Evolutionary conservation across 2,329 filamentous ascomycete species (phyloP).

Genomic region (Paecilomyces formosus): DNA sequence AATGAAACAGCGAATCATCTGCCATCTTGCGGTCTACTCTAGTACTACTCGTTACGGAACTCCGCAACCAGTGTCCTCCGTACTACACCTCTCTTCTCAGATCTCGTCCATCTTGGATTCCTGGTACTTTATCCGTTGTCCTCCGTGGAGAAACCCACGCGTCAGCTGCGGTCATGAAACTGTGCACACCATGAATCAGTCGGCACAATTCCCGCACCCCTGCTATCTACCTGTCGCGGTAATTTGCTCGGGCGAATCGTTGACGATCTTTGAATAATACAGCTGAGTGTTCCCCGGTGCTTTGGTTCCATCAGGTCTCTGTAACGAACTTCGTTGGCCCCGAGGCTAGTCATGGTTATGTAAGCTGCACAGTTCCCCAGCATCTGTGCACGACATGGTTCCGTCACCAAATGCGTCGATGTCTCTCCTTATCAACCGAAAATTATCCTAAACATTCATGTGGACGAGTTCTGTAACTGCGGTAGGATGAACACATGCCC

Average conservation of each 20-base stretch:
- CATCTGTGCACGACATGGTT: not conserved
- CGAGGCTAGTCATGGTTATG: not conserved
- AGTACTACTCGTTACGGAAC: not conserved
- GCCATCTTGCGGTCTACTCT: not conserved
- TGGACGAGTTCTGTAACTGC: not conserved
- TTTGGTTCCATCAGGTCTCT: not conserved
- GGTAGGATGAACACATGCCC: not conserved
- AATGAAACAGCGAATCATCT: not conserved
- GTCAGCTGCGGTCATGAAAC: not conserved
- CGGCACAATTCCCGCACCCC: not conserved
- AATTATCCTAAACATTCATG: not conserved
- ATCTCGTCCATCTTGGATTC: not conserved
- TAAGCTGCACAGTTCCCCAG: not conserved
- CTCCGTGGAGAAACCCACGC: not conserved
- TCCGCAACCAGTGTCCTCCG: not conserved
- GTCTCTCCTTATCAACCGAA: not conserved
- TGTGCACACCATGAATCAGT: not conserved
- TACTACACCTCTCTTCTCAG: not conserved
- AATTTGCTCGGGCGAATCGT: not conserved
- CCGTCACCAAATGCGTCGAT: not conserved
- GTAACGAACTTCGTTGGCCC: not conserved
- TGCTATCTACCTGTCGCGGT: not conserved
- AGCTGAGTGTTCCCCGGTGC: not conserved
- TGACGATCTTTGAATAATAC: not conserved
- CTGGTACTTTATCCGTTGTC: not conserved